phyloP scores from a whole-genome alignment of 495 filamentous ascomycete genomes.

The Aspergillus indologenus region DNA sequence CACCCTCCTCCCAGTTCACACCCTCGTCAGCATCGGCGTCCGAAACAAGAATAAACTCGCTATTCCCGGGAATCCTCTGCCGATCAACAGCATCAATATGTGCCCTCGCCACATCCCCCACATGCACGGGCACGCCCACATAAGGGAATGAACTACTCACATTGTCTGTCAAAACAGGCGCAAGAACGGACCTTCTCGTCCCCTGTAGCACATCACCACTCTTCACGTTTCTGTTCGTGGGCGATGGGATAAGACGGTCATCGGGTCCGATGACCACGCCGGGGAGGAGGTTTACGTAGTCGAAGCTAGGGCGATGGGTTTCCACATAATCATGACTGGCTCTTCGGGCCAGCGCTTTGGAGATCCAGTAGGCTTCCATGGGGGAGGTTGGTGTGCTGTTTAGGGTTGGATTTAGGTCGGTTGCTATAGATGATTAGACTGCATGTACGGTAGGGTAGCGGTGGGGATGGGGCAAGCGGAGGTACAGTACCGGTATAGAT shows the following conservation, averaged over 20 bases:
- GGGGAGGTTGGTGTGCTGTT: slow-evolving; percentile 11
- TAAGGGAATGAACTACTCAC: slow-evolving; percentile 21
- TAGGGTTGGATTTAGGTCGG: slow-evolving; percentile 16
- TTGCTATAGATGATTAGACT: slow-evolving; percentile 7
- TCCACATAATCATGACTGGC: slow-evolving; percentile 24
- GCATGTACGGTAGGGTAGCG: no score
- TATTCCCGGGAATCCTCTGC: slow-evolving; percentile 12
- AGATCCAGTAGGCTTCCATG: slow-evolving; percentile 28
- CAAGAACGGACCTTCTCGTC: slow-evolving; percentile 14
- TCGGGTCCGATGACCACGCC: slow-evolving; percentile 24
- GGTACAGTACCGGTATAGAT: slow-evolving; percentile 15
- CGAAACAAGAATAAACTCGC: slow-evolving; percentile 21
- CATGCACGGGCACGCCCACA: slow-evolving; percentile 23
- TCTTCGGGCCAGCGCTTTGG: slow-evolving; percentile 30
- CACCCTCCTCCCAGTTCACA: slow-evolving; percentile 43
- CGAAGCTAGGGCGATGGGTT: slow-evolving; percentile 19
- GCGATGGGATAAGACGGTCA: slow-evolving; percentile 12
- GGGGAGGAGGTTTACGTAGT: slow-evolving; percentile 22
- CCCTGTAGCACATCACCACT: slow-evolving; percentile 14
- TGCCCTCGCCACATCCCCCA: slow-evolving; percentile 25
- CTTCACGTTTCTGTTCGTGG: slow-evolving; percentile 12
- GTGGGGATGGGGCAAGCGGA: background rate
- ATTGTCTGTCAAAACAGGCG: slow-evolving; percentile 10
- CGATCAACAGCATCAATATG: slow-evolving; percentile 26
- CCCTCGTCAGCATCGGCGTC: slow-evolving; percentile 20